Evolutionary conservation across 2,329 filamentous ascomycete species (phyloP).

Genomic region (Boeremia exigua): DNA sequence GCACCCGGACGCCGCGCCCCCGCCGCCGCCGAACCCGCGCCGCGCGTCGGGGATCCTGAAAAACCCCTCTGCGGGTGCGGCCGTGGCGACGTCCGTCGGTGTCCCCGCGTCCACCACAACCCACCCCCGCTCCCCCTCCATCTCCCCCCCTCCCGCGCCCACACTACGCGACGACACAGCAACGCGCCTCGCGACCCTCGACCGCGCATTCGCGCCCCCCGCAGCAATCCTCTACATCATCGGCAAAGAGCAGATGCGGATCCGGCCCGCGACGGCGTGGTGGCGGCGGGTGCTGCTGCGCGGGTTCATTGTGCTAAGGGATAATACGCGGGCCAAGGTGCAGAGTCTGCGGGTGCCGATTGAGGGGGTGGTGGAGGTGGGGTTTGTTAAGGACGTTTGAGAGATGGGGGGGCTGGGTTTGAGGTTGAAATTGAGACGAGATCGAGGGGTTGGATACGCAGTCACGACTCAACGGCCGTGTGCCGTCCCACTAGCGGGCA

Average conservation of each 20-base stretch:
- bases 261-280: constrained; percentile 47
- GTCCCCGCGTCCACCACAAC: too few species aligned
- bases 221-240: constrained; percentile 60
- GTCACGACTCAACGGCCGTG: too few species aligned
- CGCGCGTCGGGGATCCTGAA: constrained; percentile 3
- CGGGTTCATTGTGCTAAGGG: constrained; percentile 68
- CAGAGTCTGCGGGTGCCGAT: constrained; percentile 66
- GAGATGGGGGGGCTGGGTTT: neutral
- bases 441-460: too few species aligned
- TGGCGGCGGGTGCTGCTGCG: constrained; percentile 51
- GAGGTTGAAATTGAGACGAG: too few species aligned
- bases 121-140: too few species aligned
- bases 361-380: constrained; percentile 70
- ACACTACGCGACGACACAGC: constrained; percentile 17
- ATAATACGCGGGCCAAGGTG: constrained; percentile 71
- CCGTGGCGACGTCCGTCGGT: too few species aligned
- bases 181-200: constrained; percentile 43
- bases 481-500: too few species aligned
- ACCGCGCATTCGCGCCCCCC: constrained; percentile 49
- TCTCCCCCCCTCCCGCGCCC: too few species aligned
- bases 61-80: too few species aligned
- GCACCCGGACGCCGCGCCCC: constrained; percentile 12
- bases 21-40: constrained; percentile 1
- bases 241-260: constrained; percentile 58
- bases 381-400: constrained; percentile 71